These are phyloP conservation scores for Wickerhamiella azymoides DNA, from an alignment of 805 yeast genomes.

Conservation along the genomic window DNA sequence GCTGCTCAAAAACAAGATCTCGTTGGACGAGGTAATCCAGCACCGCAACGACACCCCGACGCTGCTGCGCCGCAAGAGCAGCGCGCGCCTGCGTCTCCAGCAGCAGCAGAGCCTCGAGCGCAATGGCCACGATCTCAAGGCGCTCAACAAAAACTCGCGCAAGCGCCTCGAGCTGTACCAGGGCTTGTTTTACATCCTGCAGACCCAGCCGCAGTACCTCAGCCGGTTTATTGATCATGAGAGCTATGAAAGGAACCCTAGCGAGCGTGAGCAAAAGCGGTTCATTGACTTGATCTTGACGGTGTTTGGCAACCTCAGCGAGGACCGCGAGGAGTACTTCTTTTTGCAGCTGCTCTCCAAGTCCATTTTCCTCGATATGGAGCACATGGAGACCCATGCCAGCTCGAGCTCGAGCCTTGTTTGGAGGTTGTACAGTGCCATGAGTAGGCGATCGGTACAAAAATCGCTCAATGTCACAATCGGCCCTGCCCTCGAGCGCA, in stretches of 20 bases:
- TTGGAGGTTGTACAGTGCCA: slow-evolving; percentile 30
- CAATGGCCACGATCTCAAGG: slow-evolving; percentile 22
- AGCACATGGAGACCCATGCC: slow-evolving; percentile 7
- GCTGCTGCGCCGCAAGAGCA: slow-evolving; percentile 7
- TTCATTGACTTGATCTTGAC: slow-evolving; percentile 23
- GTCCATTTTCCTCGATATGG: slow-evolving; percentile 6
- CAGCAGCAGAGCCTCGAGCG: slow-evolving; percentile 8
- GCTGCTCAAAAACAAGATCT: slow-evolving; percentile 63
- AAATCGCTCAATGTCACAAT: slow-evolving; percentile 25
- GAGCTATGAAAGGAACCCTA: slow-evolving; percentile 18
- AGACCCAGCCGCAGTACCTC: slow-evolving; percentile 68
- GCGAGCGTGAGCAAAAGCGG: slow-evolving; percentile 25
- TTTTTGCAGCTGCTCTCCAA: slow-evolving; percentile 41
- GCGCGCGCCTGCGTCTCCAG: slow-evolving; percentile 8
- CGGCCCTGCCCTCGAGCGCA: slow-evolving; percentile 22
- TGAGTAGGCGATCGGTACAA: slow-evolving; percentile 28
- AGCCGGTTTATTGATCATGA: slow-evolving; percentile 32
- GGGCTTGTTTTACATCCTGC: slow-evolving; percentile 65
- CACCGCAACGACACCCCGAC: slow-evolving; percentile 25
- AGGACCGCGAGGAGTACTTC: slow-evolving; percentile 58
- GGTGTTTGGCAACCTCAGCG: slow-evolving; percentile 26
- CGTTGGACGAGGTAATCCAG: slow-evolving; percentile 51
- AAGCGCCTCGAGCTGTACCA: slow-evolving; percentile 54
- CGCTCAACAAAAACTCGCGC: slow-evolving; percentile 28
- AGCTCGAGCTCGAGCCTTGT: slow-evolving; percentile 26